phyloP scores from a whole-genome alignment of 2,329 filamentous ascomycete genomes.

The Chalaropsis ovoidea region DNA sequence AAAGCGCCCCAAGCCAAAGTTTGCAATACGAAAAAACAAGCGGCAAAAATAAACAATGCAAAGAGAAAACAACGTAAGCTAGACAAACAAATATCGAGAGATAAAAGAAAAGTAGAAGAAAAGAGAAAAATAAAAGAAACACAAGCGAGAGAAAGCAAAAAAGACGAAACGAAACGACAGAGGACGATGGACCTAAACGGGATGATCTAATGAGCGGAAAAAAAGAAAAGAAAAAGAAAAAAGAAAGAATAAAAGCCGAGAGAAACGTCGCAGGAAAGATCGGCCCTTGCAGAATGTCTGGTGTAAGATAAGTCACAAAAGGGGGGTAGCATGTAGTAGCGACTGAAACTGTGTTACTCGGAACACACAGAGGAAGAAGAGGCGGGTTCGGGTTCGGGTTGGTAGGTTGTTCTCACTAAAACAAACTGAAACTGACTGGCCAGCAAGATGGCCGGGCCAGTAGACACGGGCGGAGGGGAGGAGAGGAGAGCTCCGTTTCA shows the following conservation, averaged over 20 bases:
- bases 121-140: background rate
- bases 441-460: background rate
- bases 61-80: background rate
- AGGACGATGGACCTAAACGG: constrained; percentile 6
- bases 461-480: background rate
- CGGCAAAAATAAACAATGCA: background rate
- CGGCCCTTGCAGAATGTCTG: background rate
- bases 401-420: constrained; percentile 3
- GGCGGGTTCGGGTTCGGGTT: no score
- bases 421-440: background rate
- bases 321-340: background rate
- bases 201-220: constrained; percentile 10
- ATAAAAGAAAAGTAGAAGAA: background rate
- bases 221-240: background rate
- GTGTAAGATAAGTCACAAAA: background rate
- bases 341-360: background rate
- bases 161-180: background rate
- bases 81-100: background rate
- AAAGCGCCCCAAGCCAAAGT: background rate
- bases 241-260: constrained; percentile 7
- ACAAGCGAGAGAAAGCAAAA: background rate
- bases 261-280: background rate
- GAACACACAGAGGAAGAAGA: background rate
- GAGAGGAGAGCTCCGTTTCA: background rate
- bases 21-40: background rate